phyloP scores from a whole-genome alignment of 2,329 filamentous ascomycete genomes.

The Curvularia eragrostidis region DNA sequence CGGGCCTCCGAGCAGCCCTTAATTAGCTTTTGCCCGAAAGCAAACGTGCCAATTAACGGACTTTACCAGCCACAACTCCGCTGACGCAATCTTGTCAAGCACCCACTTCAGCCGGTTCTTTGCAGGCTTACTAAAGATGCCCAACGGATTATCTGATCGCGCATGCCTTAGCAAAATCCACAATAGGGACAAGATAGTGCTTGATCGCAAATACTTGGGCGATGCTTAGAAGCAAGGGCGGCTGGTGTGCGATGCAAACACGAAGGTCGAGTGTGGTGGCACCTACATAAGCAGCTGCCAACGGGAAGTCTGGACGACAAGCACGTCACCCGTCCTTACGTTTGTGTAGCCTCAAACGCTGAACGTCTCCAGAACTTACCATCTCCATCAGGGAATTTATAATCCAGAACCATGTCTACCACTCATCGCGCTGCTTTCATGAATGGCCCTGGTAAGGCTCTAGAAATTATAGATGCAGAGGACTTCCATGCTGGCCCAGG shows the following conservation, averaged over 20 bases:
- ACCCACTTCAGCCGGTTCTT: slow-evolving; percentile 8
- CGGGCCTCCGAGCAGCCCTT: slow-evolving; percentile 15
- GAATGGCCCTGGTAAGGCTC: slow-evolving; percentile 14
- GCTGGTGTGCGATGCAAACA: no score
- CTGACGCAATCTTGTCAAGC: slow-evolving; percentile 32
- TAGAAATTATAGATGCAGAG: slow-evolving; percentile 20
- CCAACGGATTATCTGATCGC: slow-evolving; percentile 25
- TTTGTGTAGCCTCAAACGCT: no score
- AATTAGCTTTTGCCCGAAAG: slow-evolving; percentile 29
- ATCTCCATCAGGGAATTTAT: background rate
- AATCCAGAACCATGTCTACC: slow-evolving; percentile 15
- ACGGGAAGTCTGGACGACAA: background rate
- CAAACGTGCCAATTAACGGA: slow-evolving; percentile 35
- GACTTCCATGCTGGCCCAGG: slow-evolving; percentile 18
- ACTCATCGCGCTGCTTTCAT: slow-evolving; percentile 26
- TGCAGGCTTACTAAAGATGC: slow-evolving; percentile 30
- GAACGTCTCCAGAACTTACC: background rate
- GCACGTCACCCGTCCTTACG: background rate
- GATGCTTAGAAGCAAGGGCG: slow-evolving; percentile 8
- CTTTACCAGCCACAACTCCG: slow-evolving; percentile 25
- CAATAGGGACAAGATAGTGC: slow-evolving; percentile 3
- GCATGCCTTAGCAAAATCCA: slow-evolving; percentile 3
- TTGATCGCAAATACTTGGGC: slow-evolving; percentile 21
- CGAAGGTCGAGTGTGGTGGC: background rate
- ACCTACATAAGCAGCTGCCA: background rate